Evolutionary conservation across 768 basidiomycete species (phyloP).

Genomic region (Sporobolomyces pararoseus): DNA sequence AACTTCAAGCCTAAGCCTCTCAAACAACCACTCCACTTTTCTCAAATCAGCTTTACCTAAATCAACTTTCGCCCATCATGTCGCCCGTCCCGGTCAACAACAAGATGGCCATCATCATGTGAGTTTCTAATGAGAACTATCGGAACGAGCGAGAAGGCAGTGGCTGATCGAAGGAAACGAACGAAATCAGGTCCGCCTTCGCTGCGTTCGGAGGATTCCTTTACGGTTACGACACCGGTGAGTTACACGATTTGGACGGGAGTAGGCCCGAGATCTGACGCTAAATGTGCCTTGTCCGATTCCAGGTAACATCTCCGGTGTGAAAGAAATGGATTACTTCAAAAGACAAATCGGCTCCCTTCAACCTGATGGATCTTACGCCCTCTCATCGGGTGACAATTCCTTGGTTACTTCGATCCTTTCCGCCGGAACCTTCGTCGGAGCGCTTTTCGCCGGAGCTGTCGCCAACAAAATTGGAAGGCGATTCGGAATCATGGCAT

Average conservation of each 20-base stretch:
- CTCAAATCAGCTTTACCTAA: background rate
- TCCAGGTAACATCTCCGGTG: slow-evolving; percentile 29
- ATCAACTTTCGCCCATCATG: background rate
- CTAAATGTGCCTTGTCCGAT: too few species aligned
- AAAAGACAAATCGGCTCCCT: background rate
- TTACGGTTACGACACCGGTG: slow-evolving; percentile 23
- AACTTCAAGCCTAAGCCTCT: background rate
- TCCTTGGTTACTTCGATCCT: slow-evolving; percentile 63
- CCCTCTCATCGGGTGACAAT: slow-evolving; percentile 46
- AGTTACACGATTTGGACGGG: too few species aligned
- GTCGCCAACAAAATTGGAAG: slow-evolving; percentile 21
- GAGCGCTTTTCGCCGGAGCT: slow-evolving; percentile 50
- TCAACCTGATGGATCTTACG: slow-evolving; percentile 8
- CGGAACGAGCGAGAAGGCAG: too few species aligned
- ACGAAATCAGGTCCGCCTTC: slow-evolving; percentile 4
- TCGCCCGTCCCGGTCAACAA: slow-evolving; percentile 3
- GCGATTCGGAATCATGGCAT: slow-evolving; percentile 53
- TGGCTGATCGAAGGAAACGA: too few species aligned
- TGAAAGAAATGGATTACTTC: slow-evolving; percentile 32
- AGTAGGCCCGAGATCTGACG: too few species aligned
- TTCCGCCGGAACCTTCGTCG: slow-evolving; percentile 80
- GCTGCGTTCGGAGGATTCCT: slow-evolving; percentile 26
- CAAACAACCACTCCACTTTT: background rate
- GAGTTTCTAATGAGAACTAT: background rate
- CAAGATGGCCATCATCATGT: slow-evolving; percentile 18